Evolutionary conservation across 148 eudicot genomes (phyloP), one percentile per base, ranked within the genome.

Genomic region (Rheum nobile): DNA sequence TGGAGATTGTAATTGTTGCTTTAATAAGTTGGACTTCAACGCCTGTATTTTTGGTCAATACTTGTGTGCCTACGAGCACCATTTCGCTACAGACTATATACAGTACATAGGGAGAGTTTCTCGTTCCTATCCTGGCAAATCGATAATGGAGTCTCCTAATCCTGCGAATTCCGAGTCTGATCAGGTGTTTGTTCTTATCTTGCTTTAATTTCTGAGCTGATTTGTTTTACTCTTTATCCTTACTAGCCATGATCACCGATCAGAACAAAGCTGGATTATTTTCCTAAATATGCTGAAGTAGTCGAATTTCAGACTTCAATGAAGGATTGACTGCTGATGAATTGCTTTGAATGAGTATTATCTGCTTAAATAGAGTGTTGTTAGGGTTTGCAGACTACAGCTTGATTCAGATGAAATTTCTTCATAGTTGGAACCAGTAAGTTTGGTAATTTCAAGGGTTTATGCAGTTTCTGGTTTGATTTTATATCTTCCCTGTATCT

Each of bases 11-110:
- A n/a, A n/a, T n/a, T n/a, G n/a, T n/a, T n/a, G n/a, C n/a, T n/a
- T n/a, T n/a, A n/a, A n/a, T n/a, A n/a, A n/a, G n/a, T n/a, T n/a
- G n/a, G n/a, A n/a, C n/a, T n/a, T n/a, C n/a, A n/a, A n/a, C n/a
- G n/a, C n/a, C n/a, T n/a, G n/a, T n/a, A n/a, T n/a, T n/a, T n/a
- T n/a, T n/a, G n/a, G n/a, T n/a, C n/a, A n/a, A n/a, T n/a, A n/a
- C n/a, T n/a, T 19, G 14, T 19, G 54, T 47, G 1, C 14, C 54
- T 47, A 9, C 24, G 57, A 50, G 26, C 24, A 21, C 57, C 24
- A 50, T 50, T 50, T 50, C 57, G 57, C 57, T 50, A 50, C 57
- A 50, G 67, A 59, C n/a, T n/a, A n/a, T n/a, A n/a, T n/a, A n/a
- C n/a, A n/a, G n/a, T n/a, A n/a, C n/a, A n/a, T n/a, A n/a, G 34